Percentiles rank a stretch among this genome's conserved stretches.
Conservation (phyloP, 331 rosid species). For the Quercus phellos region DNA sequence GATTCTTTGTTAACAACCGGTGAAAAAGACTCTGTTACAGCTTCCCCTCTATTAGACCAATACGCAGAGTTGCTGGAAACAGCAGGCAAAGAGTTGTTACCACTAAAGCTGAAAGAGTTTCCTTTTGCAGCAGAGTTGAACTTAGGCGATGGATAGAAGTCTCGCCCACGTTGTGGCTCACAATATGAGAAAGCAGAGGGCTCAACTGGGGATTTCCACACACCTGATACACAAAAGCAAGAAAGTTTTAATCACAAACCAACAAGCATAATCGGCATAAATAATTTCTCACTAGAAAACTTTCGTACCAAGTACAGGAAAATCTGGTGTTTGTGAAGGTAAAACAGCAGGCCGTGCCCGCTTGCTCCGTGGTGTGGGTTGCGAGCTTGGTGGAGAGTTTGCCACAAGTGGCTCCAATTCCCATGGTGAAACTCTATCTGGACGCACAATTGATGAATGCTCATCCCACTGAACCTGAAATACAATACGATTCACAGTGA, state of each 20-base stretch:
- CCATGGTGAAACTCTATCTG: constrained; percentile 94
- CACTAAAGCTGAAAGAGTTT: constrained; percentile 57
- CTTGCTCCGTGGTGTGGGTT: constrained; percentile 74
- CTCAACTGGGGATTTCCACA: constrained; percentile 71
- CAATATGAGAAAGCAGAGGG: constrained; percentile 54
- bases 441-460: constrained; percentile 82
- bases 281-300: constrained; percentile 6
- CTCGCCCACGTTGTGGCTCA: constrained; percentile 60
- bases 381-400: constrained; percentile 52
- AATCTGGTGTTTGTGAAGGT: constrained; percentile 61
- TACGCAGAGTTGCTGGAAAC: constrained; percentile 56
- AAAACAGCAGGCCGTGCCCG: constrained; percentile 68
- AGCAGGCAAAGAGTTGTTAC: constrained; percentile 50
- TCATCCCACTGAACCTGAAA: constrained; percentile 99
- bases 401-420: constrained; percentile 91
- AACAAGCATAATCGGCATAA: constrained; percentile 7
- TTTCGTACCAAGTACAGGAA: constrained; percentile 54
- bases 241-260: constrained; percentile 3
- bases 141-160: constrained; percentile 58
- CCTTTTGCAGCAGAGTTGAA: constrained; percentile 51
- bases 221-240: constrained; percentile 44
- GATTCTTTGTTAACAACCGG: constrained; percentile 51
- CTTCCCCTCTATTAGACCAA: constrained; percentile 69
- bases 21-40: constrained; percentile 54
- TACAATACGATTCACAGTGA: neutral